Evolutionary conservation across 2,329 filamentous ascomycete genomes (phyloP), one percentile per base, ranked within the genome.

Genomic region (Botryotinia globosa): DNA sequence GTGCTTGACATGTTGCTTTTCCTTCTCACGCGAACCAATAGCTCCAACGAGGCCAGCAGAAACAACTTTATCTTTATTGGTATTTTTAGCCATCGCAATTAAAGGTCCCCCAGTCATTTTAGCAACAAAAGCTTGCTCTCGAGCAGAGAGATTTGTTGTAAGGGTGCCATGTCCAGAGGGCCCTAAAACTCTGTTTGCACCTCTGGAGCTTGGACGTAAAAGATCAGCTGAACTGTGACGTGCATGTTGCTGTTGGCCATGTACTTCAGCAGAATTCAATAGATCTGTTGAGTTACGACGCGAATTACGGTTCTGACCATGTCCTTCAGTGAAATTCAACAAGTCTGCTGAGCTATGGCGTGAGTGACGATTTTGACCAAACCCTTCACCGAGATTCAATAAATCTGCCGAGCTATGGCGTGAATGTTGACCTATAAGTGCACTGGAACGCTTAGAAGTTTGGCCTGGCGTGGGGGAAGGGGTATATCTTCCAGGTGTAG

Each of bases 71-170:
- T 74, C 68, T 67, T 70, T 72, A 10, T 75, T 75, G 85, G 82
- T 71, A 84, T 84, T 61, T 83, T 82, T 74, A 86, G 87, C 75
- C 67, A 87, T 87, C 7, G 87, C 87, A 80, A 97, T 84, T 67
- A 97, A 84, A 0, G 94, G 92, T 0, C 89, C 90, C 1, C 92
- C 92, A 0, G 94, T 97, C 77, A 93, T 86, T 54, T 92, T 89
- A 16, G 94, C 92, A n/a, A 97, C 87, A 77, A 97, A 91, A 82
- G 97, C 93, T 80, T 97, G 94, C 81, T 97, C 94, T 25, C 92
- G 89, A 29, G 94, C 94, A 32, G 92, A 94, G n/a, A 97, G 85
- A 73, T 91, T 88, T 0, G 84, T 82, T 14, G 87, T 85, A 37
- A 87, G 82, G 75, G 89, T 85, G 66, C 84, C 84, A 73, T 72